Conservation (phyloP, 176 grass and related monocot genomes). For the Guadua angustifolia region DNA sequence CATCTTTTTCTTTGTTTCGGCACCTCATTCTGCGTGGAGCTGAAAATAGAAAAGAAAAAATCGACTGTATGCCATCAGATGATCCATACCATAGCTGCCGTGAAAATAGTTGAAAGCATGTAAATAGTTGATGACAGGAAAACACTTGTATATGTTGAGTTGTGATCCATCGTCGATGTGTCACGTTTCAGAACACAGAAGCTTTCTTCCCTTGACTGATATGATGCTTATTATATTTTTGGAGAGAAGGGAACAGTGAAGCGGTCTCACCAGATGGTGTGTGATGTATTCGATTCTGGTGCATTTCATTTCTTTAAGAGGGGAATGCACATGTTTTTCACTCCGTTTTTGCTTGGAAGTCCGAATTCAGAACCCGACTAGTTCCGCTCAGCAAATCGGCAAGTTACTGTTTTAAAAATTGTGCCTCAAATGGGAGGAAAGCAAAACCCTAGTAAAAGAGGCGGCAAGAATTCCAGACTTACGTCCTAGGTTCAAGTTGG, state of each 20-base stretch:
- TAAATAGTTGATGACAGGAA: not conserved
- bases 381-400: too few relatives aligned
- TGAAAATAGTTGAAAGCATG: conserved; percentile 20
- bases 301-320: not conserved
- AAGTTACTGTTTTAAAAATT: too few relatives aligned
- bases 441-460: too few relatives aligned
- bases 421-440: too few relatives aligned
- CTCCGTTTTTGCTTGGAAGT: too few relatives aligned
- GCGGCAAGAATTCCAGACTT: too few relatives aligned
- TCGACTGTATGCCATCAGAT: conserved; percentile 1
- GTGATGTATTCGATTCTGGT: not conserved
- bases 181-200: not conserved
- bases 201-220: not conserved
- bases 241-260: not conserved
- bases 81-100: conserved; percentile 3
- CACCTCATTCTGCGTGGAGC: not conserved
- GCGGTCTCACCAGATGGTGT: not conserved
- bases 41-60: not conserved
- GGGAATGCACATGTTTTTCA: not conserved
- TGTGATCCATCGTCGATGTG: not conserved
- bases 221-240: not conserved
- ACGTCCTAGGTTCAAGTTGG: not conserved
- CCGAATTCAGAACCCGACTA: too few relatives aligned
- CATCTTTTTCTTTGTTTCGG: not conserved
- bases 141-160: conserved; percentile 7